These are phyloP conservation scores for Solanum peruvianum DNA, from an alignment of 257 asterid genomes.

Conservation along the genomic window DNA sequence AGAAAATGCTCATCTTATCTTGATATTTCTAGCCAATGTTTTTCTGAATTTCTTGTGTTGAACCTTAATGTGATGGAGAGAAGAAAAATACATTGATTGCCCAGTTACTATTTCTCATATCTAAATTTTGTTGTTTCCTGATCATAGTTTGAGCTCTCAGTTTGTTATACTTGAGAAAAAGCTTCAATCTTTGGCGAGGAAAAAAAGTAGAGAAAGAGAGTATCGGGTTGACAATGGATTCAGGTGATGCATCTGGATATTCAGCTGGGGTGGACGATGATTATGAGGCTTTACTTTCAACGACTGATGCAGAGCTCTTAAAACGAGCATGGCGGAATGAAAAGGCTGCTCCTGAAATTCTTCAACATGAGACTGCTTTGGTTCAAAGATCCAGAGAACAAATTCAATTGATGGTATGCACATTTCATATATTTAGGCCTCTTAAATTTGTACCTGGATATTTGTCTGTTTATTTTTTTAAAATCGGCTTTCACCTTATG, in stretches of 20 bases:
- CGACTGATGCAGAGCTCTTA: conserved; percentile 71
- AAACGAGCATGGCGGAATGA: conserved; percentile 88
- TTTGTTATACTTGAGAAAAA: not conserved
- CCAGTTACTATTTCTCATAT: not conserved
- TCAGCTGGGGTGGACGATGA: conserved; percentile 44
- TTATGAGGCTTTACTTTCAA: conserved; percentile 52
- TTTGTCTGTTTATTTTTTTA: not conserved
- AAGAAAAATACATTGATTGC: not conserved
- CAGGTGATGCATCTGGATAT: conserved; percentile 20
- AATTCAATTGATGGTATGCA: conserved; percentile 55
- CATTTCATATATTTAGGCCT: not conserved
- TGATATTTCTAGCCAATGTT: not conserved
- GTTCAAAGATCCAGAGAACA: conserved; percentile 62
- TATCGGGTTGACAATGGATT: conserved; percentile 27
- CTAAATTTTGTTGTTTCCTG: not conserved
- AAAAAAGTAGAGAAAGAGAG: not conserved
- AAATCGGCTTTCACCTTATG: not conserved
- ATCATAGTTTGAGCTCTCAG: not conserved
- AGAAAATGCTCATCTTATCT: not conserved
- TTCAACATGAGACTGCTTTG: conserved; percentile 44
- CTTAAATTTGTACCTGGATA: not conserved
- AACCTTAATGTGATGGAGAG: not conserved
- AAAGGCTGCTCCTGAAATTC: conserved; percentile 93
- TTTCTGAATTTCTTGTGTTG: not conserved
- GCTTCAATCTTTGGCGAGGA: not conserved